Evolutionary conservation across 1,284 basidiomycete species (phyloP).

Genomic region (Irpex rosettiformis): DNA sequence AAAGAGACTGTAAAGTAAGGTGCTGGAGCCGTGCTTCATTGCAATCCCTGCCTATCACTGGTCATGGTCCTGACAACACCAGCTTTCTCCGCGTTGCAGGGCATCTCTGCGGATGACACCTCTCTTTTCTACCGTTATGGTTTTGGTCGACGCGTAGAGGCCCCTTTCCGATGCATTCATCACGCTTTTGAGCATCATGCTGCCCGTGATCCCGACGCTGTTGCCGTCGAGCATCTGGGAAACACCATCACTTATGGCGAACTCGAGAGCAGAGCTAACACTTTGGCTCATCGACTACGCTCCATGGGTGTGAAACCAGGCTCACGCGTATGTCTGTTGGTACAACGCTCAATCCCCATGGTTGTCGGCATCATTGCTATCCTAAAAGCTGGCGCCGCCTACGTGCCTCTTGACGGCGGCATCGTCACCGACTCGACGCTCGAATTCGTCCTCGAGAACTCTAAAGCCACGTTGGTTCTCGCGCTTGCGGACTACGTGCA

Average conservation of each 20-base stretch:
- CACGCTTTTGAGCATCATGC: constrained; percentile 54
- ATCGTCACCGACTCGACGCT: constrained; percentile 54
- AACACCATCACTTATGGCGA: constrained; percentile 46
- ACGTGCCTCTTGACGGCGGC: constrained; percentile 55
- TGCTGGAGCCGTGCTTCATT: constrained; percentile 1
- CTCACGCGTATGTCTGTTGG: constrained; percentile 49
- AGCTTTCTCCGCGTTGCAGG: constrained; percentile 9
- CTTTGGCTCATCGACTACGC: constrained; percentile 43
- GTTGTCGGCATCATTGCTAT: constrained; percentile 51
- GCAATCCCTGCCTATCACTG: neutral
- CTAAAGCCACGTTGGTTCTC: constrained; percentile 41
- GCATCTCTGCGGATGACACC: constrained; percentile 37
- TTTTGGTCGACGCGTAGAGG: constrained; percentile 33
- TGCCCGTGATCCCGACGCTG: constrained; percentile 34
- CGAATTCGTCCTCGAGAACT: constrained; percentile 48
- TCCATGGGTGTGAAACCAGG: constrained; percentile 42
- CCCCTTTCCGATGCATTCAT: constrained; percentile 48
- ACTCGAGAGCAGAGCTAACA: constrained; percentile 46
- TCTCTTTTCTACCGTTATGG: constrained; percentile 44
- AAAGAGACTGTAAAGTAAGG: constrained; percentile 8
- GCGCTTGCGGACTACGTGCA: constrained; percentile 42
- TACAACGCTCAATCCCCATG: constrained; percentile 52
- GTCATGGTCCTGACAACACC: constrained; percentile 12
- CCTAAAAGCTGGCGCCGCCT: constrained; percentile 54
- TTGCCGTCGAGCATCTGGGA: constrained; percentile 50